Conservation (phyloP, 768 basidiomycete species). For the Chalciporus piperatus region DNA sequence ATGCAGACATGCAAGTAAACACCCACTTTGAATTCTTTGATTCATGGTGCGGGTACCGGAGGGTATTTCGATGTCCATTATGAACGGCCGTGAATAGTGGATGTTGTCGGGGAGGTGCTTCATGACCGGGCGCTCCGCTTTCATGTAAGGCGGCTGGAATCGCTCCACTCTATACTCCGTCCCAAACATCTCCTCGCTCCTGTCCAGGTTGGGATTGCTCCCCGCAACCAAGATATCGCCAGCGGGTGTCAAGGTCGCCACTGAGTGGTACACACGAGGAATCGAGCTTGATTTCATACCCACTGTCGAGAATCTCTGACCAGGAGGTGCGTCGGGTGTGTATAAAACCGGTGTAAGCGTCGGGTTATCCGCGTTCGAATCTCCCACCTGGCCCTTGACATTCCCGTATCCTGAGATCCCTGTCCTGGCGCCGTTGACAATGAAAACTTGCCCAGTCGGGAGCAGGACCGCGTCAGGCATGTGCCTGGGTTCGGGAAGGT, state of each 20-base stretch:
- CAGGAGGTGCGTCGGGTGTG: constrained; percentile 49
- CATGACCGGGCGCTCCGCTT: constrained; percentile 53
- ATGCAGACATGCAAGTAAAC: not conserved
- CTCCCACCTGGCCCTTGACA: constrained; percentile 62
- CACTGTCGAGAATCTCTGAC: constrained; percentile 54
- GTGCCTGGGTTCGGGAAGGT: constrained; percentile 68
- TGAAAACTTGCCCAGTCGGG: constrained; percentile 69
- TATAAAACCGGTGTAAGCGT: constrained; percentile 70
- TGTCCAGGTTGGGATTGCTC: constrained; percentile 80
- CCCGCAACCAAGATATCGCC: constrained; percentile 78
- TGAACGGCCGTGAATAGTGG: constrained; percentile 43
- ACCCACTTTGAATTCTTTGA: constrained; percentile 50
- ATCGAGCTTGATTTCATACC: constrained; percentile 66
- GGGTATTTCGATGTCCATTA: constrained; percentile 44
- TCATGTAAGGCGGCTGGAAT: constrained; percentile 82
- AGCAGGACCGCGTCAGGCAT: constrained; percentile 84
- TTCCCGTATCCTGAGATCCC: constrained; percentile 82
- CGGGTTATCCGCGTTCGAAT: constrained; percentile 77
- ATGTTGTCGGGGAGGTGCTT: constrained; percentile 34
- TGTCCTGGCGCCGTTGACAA: constrained; percentile 72
- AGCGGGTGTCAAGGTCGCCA: constrained; percentile 71
- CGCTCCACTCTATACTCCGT: constrained; percentile 91
- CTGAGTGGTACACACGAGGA: constrained; percentile 79
- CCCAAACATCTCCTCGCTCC: constrained; percentile 67
- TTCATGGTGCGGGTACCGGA: constrained; percentile 33